Evolutionary conservation across 345 rosid species (phyloP).

Genomic region (Draba incana): DNA sequence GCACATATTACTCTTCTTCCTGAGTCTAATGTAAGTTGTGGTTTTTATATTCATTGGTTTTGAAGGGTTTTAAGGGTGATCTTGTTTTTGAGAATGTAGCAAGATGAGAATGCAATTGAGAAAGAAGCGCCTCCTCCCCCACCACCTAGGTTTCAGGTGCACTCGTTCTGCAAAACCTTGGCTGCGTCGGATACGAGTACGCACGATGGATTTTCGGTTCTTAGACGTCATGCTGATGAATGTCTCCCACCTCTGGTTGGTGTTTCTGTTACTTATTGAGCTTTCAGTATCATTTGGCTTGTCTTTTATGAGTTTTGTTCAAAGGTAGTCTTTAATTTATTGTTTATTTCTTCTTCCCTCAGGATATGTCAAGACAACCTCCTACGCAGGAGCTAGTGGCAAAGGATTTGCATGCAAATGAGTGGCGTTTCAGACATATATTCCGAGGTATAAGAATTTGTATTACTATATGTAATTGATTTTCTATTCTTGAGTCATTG

Average conservation of each 20-base stretch:
- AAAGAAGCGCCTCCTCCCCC: slow-evolving; percentile 57
- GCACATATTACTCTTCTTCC: slow-evolving; percentile 85
- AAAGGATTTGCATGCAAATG: slow-evolving; percentile 76
- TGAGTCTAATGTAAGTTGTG: slow-evolving; percentile 48
- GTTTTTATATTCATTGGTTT: not conserved
- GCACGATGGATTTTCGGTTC: slow-evolving; percentile 89
- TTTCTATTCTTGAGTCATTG: not conserved
- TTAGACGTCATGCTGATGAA: slow-evolving; percentile 80
- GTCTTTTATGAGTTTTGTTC: not conserved
- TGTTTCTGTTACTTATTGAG: not conserved
- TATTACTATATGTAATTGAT: not conserved
- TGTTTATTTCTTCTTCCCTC: slow-evolving; percentile 7
- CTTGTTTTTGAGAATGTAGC: slow-evolving; percentile 40
- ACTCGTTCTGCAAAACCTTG: slow-evolving; percentile 80
- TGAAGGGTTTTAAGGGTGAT: not conserved
- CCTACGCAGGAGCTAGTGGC: slow-evolving; percentile 79
- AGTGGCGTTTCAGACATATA: slow-evolving; percentile 88
- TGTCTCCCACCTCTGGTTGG: slow-evolving; percentile 87
- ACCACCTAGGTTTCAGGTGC: slow-evolving; percentile 66
- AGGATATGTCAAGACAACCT: slow-evolving; percentile 92
- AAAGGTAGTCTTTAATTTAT: not conserved
- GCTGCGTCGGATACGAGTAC: slow-evolving; percentile 96
- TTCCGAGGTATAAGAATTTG: slow-evolving; percentile 59
- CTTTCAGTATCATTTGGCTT: not conserved
- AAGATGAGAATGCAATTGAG: slow-evolving; percentile 57